Base-by-base conservation (phyloP, 2,329 filamentous ascomycete genomes). In the Salinomyces thailandicus region DNA sequence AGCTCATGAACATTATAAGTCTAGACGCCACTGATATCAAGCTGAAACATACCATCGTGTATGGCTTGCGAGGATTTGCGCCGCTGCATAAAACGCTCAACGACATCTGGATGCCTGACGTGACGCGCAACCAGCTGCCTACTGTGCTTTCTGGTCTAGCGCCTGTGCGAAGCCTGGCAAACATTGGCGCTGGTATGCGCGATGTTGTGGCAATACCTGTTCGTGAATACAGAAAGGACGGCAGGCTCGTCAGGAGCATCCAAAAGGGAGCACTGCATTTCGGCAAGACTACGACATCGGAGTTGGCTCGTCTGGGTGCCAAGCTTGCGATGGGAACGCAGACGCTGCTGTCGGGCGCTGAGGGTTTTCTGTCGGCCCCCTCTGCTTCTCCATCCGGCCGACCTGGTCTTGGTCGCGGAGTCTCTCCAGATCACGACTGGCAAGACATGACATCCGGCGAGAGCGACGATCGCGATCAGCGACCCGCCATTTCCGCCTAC, bases 1-100 rank as follows among this genome's bases (percentile, higher is more conserved):
- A 98, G 58, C 93, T 98, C 53, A 96, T 96, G 87, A 98, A 98
- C 59, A 95, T 98, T 57, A 73, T 98, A 46, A 83, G 89, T 11
- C 73, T 98, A 1, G 91, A 98, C 49, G 80, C 84, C 46, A 79
- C 91, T 2, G 79, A 89, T 42, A 82, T 98, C 71, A 75, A 81
- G 5, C 72, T 98, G 36, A 76, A 83, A 9, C 87, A 89, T 56
- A 82, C 84, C 17, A 96, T 98, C 48, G 77, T 96, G 22, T 95
- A 96, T 49, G 91, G 93, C 18, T 75, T 94, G 1, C 78, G 78
- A 5, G 91, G 91, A 0, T 95, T 96, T 49, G 87, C 96, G 48
- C 79, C 83, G 33, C 71, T 98, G 2, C 86, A 91, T 36, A 77
- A 87, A 58, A 89, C 81, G 2, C 72, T 98, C 20, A 96, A 96